Base-by-base conservation (phyloP, 805 yeast genomes). In the Scheffersomyces ergatensis region DNA sequence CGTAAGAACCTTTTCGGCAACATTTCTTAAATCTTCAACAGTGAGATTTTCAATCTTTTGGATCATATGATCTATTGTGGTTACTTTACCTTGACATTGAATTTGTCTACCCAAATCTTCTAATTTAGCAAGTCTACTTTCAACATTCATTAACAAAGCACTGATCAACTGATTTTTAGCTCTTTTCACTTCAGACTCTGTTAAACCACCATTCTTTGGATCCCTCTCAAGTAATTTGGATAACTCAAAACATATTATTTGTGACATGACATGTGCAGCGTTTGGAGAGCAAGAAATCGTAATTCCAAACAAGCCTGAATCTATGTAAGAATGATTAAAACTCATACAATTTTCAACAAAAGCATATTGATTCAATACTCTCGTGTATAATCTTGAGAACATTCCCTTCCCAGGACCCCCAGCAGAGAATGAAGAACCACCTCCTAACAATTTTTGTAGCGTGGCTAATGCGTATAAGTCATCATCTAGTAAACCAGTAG, bases 401-500 rank as follows among this genome's bases (percentile, higher is more conserved):
- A 93, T 90, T 3, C 99, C 99, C 63, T 93, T 93, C 39, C 99
- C 99, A 14, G 99, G 99, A 0, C 99, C 99, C 49, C 99, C 99
- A 8, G 99, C 98, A 15, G 95, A 83, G 58, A 93, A 93, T 1
- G 98, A 89, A 4, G 97, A 95, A 42, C 98, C 99, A 27, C 98
- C 97, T 33, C 99, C 99, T 12, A 93, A 68, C 17, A 92, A 70
- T 44, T 90, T 88, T 60, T 93, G 98, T 43, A 93, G 71, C 1
- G 89, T 82, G 2, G 98, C 97, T 30, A 89, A 69, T 1, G 96
- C 95, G 55, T 93, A 93, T 33, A 90, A 80, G 53, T 93, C 97
- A 15, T 87, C 88, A 57, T 85, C 83, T 38, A 80, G 77, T 24
- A 89, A 83, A 1, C 96, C 84, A 2, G 85, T 71, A 18, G 97